A percentile compares a stretch with the other conserved stretches of the same genome.
phyloP scores from a whole-genome alignment of 208 protist species.

The Wallacemonas rigidus region DNA sequence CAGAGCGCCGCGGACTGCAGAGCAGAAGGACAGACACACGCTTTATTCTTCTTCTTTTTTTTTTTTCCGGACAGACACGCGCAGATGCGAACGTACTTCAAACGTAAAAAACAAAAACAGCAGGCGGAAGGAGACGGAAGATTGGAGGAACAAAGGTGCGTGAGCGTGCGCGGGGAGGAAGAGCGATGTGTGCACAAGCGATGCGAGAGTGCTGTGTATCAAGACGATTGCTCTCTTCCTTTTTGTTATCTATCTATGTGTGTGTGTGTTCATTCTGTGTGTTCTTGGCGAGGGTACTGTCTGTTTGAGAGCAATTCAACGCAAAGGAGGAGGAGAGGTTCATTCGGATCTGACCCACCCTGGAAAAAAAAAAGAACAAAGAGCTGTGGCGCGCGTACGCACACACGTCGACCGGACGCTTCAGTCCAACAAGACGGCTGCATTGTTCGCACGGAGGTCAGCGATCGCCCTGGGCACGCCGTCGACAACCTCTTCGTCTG shows the following conservation, averaged over 20 bases:
- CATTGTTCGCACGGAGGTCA: conserved; percentile 1
- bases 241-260: not conserved
- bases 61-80: not conserved
- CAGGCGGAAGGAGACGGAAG: not conserved
- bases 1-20: not conserved
- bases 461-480: conserved; percentile 1
- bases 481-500: conserved; percentile 16
- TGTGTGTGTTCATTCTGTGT: conserved; percentile 2
- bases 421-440: not conserved
- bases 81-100: not conserved
- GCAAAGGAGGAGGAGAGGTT: not conserved
- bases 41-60: not conserved
- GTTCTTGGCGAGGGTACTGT: too few species aligned
- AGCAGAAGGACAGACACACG: not conserved
- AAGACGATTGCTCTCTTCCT: not conserved
- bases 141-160: not conserved
- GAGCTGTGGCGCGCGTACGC: not conserved
- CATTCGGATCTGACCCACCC: not conserved
- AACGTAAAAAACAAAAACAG: not conserved
- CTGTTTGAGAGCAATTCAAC: too few species aligned
- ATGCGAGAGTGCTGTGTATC: too few species aligned
- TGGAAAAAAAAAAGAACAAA: not conserved
- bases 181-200: too few species aligned
- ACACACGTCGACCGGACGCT: too few species aligned
- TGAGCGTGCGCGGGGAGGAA: too few species aligned